Evolutionary conservation across 1,284 basidiomycete genomes (phyloP).

Genomic region (Farysia itapuensis): DNA sequence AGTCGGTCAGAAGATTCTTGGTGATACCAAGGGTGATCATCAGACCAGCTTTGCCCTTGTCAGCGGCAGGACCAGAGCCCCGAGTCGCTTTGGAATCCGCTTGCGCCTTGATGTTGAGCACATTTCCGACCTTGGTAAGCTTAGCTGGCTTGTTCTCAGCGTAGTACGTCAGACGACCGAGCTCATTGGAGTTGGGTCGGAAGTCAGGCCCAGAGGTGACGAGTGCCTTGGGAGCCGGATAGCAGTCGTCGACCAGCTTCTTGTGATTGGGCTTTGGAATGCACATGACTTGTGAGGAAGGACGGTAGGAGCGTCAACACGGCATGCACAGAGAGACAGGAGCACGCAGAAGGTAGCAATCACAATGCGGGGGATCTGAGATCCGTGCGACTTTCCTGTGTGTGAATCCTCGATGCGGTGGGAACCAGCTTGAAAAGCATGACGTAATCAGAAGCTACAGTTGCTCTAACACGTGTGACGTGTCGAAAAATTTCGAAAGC

Average conservation of each 20-base stretch:
- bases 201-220: conserved; percentile 76
- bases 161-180: conserved; percentile 89
- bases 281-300: conserved; percentile 33
- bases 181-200: conserved; percentile 69
- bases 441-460: too few species aligned
- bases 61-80: conserved; percentile 66
- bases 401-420: too few species aligned
- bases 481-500: too few species aligned
- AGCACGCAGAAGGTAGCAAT: background rate
- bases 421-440: too few species aligned
- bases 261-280: conserved; percentile 77
- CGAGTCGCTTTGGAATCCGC: conserved; percentile 71
- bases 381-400: too few species aligned
- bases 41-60: conserved; percentile 76
- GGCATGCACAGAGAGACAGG: background rate
- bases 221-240: conserved; percentile 79
- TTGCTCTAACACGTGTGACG: too few species aligned
- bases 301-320: background rate
- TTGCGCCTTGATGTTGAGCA: conserved; percentile 76
- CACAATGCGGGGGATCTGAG: background rate
- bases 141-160: conserved; percentile 86
- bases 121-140: conserved; percentile 78
- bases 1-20: conserved; percentile 82
- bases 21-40: conserved; percentile 85
- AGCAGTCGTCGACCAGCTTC: conserved; percentile 83